Evolutionary conservation across 1,284 basidiomycete species (phyloP), one percentile per base, ranked within the genome.

Genomic region (Sporisorium reilianum): DNA sequence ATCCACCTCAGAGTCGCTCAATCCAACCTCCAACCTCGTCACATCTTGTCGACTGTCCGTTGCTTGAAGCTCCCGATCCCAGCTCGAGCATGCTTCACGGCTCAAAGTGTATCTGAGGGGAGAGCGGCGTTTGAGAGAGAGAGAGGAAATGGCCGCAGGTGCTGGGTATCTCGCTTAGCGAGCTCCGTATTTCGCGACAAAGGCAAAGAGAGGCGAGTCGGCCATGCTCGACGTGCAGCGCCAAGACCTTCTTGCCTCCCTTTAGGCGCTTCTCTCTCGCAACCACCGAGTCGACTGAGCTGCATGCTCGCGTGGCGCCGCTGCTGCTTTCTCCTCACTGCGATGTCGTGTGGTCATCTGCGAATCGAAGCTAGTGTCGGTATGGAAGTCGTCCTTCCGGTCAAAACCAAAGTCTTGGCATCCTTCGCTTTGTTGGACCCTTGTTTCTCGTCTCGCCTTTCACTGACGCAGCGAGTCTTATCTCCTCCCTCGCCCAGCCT

Each of bases 291-390:
- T 34, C n/a, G n/a, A 14, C 12, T 45, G 14, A 26, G 26, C 38
- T 53, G 23, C 11, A 0, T 41, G 44, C 44, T 48, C 55, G 46
- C 55, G 55, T 50, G 55, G 46, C 16, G 28, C 18, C 14, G 20
- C 20, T 23, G 23, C 36, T 38, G 36, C 14, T 18, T 38, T n/a
- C n/a, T n/a, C n/a, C n/a, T n/a, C n/a, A 18, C 36, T 14, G 36
- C 62, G 36, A 58, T 64, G 55, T 58, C 62, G 62, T 57, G 62
- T n/a, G n/a, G n/a, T n/a, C n/a, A n/a, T n/a, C n/a, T 58, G 61
- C 3, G 22, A 16, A 14, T 48, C 11, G 14, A 60, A 45, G 45
- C 46, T 49, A 52, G 42, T 46, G 32, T 26, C 40, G 22, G 11
- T 53, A 61, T 67, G 64, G 64, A 67, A 61, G 23, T 44, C 20